phyloP scores from a whole-genome alignment of 805 yeast species.

The Myxozyma kluyveri region DNA sequence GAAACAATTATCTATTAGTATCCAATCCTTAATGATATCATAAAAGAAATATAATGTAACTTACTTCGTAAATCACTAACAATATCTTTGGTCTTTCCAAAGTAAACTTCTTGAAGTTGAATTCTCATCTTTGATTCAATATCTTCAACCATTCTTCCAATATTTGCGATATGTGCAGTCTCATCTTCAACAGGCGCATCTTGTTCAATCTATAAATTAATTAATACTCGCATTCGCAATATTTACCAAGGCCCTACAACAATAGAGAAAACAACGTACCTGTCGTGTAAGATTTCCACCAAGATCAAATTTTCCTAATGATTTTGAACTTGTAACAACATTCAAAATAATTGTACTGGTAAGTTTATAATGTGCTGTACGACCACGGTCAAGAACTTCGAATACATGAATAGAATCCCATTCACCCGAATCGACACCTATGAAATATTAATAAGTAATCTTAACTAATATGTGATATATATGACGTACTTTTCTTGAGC shows the following conservation, averaged over 20 bases:
- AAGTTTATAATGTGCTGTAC: slow-evolving; percentile 56
- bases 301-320: slow-evolving; percentile 47
- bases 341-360: slow-evolving; percentile 88
- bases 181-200: slow-evolving; percentile 48
- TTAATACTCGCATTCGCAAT: not conserved
- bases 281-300: slow-evolving; percentile 89
- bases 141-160: slow-evolving; percentile 84
- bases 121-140: slow-evolving; percentile 84
- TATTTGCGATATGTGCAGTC: slow-evolving; percentile 73
- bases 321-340: slow-evolving; percentile 43
- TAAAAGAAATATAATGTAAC: not conserved
- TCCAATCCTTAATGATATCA: not conserved
- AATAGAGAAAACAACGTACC: slow-evolving; percentile 10
- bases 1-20: not conserved
- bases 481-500: slow-evolving; percentile 57
- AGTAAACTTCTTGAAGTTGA: slow-evolving; percentile 86
- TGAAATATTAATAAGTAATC: not conserved
- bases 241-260: not conserved
- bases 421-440: slow-evolving; percentile 47
- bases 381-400: slow-evolving; percentile 52
- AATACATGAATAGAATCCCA: slow-evolving; percentile 97
- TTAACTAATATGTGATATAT: not conserved
- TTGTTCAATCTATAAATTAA: slow-evolving; percentile 47
- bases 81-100: slow-evolving; percentile 90
- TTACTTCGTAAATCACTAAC: slow-evolving; percentile 62